A percentile compares a stretch with the other conserved stretches of the same genome.
Conservation (phyloP, 2,329 filamentous ascomycete genomes). For the Beauveria sp. region DNA sequence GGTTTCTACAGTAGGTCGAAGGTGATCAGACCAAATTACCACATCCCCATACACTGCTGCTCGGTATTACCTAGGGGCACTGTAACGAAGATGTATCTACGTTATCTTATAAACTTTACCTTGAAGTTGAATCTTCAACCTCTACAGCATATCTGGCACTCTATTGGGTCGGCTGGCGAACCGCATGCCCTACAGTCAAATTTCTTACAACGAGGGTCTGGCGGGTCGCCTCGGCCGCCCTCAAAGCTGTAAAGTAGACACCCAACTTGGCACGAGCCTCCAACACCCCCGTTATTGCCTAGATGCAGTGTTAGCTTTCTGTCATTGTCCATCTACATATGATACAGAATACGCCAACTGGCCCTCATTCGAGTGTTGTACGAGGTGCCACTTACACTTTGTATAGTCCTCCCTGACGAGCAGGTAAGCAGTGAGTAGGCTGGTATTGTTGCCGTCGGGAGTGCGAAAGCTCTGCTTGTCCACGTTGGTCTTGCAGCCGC, state of each 20-base stretch:
- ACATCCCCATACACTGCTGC: no score
- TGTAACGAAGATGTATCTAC: no score
- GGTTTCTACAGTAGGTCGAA: no score
- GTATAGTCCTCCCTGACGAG: constrained; percentile 17
- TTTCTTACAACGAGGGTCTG: background rate
- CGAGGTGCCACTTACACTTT: constrained; percentile 14
- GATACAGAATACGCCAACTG: background rate
- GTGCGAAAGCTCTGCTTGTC: constrained; percentile 14
- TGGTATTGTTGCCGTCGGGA: constrained; percentile 8
- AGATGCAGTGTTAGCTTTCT: background rate
- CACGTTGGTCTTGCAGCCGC: constrained; percentile 15
- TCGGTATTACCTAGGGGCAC: no score
- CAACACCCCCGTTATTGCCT: constrained; percentile 12
- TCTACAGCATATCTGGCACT: background rate
- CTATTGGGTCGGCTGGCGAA: background rate
- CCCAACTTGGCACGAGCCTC: constrained; percentile 8
- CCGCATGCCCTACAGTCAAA: background rate
- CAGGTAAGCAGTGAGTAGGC: constrained; percentile 16
- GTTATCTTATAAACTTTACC: no score
- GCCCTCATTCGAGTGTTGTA: background rate
- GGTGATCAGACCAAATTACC: no score
- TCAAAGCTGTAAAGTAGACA: constrained; percentile 10
- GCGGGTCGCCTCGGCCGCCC: background rate
- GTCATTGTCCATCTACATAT: background rate
- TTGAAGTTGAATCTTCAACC: no score